Conservation (phyloP, 1,284 basidiomycete species). For the Apiotrichum sp. region DNA sequence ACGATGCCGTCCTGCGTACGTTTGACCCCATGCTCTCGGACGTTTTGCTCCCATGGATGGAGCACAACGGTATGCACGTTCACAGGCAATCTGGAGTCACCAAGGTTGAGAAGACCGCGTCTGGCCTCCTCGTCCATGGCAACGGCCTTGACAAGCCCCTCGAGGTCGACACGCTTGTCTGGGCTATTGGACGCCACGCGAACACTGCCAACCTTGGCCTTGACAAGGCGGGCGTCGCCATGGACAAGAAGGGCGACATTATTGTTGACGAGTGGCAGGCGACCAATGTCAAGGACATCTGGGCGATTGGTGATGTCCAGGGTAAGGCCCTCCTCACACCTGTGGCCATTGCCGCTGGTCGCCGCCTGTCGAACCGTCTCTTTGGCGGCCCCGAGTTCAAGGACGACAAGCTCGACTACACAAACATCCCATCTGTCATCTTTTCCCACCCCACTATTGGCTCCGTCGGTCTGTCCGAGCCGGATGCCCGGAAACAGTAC, state of each 20-base stretch:
- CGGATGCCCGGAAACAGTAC: conserved; percentile 78
- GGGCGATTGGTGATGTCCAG: conserved; percentile 83
- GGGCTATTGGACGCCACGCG: conserved; percentile 88
- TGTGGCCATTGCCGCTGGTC: conserved; percentile 95
- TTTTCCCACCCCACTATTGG: conserved; percentile 96
- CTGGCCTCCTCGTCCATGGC: conserved; percentile 62
- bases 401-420: conserved; percentile 80
- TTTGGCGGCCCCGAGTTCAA: conserved; percentile 81
- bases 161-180: conserved; percentile 82
- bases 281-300: conserved; percentile 67
- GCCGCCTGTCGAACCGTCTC: conserved; percentile 79
- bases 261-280: conserved; percentile 88
- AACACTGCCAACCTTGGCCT: conserved; percentile 74
- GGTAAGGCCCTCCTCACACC: conserved; percentile 91
- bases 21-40: conserved; percentile 88
- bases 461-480: conserved; percentile 85
- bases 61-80: conserved; percentile 69
- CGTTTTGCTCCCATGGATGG: conserved; percentile 85
- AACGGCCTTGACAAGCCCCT: conserved; percentile 62
- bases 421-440: conserved; percentile 87
- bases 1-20: conserved; percentile 80
- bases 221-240: conserved; percentile 68
- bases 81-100: conserved; percentile 73
- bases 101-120: conserved; percentile 66
- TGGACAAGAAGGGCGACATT: conserved; percentile 72